These are phyloP conservation scores for Yarrowia alimentaria DNA, from an alignment of 805 yeast genomes.

Conservation along the genomic window DNA sequence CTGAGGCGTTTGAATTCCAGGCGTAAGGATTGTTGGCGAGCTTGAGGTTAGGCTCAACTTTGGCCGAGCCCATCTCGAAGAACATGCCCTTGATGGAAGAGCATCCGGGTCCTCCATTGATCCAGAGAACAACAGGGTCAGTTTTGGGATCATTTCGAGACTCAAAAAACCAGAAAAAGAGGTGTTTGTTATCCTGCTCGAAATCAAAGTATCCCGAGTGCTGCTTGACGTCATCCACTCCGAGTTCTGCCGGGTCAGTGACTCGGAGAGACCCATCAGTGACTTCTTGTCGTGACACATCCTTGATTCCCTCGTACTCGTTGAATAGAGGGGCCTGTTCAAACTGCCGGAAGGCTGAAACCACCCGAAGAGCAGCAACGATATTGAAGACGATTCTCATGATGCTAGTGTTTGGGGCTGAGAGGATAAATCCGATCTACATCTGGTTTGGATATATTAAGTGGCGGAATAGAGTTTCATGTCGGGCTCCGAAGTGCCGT, in stretches of 20 bases:
- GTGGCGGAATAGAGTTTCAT: conserved; percentile 9
- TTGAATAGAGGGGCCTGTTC: conserved; percentile 9
- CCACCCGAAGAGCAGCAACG: conserved; percentile 7
- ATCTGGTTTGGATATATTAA: no score
- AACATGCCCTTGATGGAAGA: conserved; percentile 86
- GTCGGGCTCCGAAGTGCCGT: conserved; percentile 26
- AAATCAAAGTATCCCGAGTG: conserved; percentile 72
- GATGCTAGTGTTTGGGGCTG: no score
- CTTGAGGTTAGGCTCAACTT: conserved; percentile 59
- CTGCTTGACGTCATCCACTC: conserved; percentile 68
- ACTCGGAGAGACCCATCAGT: conserved; percentile 54
- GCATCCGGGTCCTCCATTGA: conserved; percentile 97
- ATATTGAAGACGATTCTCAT: conserved; percentile 12
- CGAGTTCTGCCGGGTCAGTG: conserved; percentile 61
- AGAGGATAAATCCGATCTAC: no score
- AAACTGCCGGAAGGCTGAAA: conserved; percentile 9
- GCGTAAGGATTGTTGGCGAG: conserved; percentile 80
- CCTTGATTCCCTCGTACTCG: conserved; percentile 13
- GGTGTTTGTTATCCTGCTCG: conserved; percentile 75
- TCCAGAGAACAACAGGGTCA: conserved; percentile 88
- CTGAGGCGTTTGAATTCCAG: conserved; percentile 89
- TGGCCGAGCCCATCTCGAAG: conserved; percentile 88
- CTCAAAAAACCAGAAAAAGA: conserved; percentile 93
- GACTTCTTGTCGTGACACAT: conserved; percentile 22
- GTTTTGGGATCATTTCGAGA: conserved; percentile 80